Evolutionary conservation across 371 early-diverging fungal genomes (phyloP), one percentile per base, ranked within the genome.

Genomic region (Actinomucor elegans): DNA sequence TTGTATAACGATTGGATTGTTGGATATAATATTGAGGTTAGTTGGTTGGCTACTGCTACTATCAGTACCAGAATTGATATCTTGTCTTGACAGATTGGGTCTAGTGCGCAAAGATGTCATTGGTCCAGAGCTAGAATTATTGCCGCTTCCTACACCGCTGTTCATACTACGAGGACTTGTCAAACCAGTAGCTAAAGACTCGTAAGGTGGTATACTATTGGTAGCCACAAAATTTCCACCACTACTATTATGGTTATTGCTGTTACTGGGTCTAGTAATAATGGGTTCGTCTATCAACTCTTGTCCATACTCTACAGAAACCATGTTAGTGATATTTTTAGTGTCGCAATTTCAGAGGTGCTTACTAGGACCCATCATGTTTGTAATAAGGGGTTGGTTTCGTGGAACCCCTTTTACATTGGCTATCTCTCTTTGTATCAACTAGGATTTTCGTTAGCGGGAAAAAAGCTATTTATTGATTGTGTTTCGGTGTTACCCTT

Each of bases 351-450:
- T 5, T 20, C 1, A 18, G 21, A 34, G 17, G 4, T 23, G 31
- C 51, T 54, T 57, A 66, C 64, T 63, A 38, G 56, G 14, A 2
- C 36, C 32, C 35, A 58, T 38, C 1, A 48, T 31, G 41, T 67
- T 64, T n/a, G 65, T 61, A 21, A 45, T 24, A 8, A 71, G 27
- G 9, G 75, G 70, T 21, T 67, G 54, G 26, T 54, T 33, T 14
- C 48, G 40, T n/a, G 68, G 61, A 14, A 78, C 36, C 4, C 75
- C 73, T 61, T 71, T 74, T 1, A 54, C 29, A 11, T 57, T 67
- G 0, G 76, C 70, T 15, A 79, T 69, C 48, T 76, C 73, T 40
- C 76, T 64, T 57, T 79, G 79, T 18, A 79, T 59, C 14, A 70
- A 23, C 73, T 70, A 70, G 47, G n/a, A n/a, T n/a, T n/a, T n/a